A percentile compares a stretch with the other conserved stretches of the same genome.
These are phyloP conservation scores for Fusarium chlamydosporum DNA, from an alignment of 2,329 filamentous ascomycete species.

Conservation along the genomic window DNA sequence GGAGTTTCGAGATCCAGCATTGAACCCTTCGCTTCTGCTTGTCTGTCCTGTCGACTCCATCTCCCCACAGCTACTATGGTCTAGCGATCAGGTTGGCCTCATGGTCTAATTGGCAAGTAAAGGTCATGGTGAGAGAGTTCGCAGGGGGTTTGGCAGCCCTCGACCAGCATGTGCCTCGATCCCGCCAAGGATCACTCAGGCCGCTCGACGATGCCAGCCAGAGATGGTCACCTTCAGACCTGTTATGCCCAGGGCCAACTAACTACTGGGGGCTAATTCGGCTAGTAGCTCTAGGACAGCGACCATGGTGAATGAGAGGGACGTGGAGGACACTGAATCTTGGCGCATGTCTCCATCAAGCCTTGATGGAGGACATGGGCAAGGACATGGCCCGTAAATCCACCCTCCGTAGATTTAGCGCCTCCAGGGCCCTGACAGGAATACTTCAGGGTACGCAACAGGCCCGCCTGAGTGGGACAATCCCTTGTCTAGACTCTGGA, in stretches of 20 bases:
- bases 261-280: slow-evolving; percentile 31
- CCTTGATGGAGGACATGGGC: slow-evolving; percentile 40
- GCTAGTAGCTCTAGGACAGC: slow-evolving; percentile 35
- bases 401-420: slow-evolving; percentile 48
- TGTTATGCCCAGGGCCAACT: slow-evolving; percentile 26
- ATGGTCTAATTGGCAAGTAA: slow-evolving; percentile 41
- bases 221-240: slow-evolving; percentile 35
- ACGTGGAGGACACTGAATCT: slow-evolving; percentile 39
- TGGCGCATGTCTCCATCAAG: slow-evolving; percentile 45
- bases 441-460: slow-evolving; percentile 49
- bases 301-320: slow-evolving; percentile 44
- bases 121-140: slow-evolving; percentile 42
- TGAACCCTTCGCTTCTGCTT: slow-evolving; percentile 33
- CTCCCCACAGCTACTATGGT: slow-evolving; percentile 49
- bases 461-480: slow-evolving; percentile 41
- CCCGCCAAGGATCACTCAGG: slow-evolving; percentile 43
- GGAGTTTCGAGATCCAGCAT: slow-evolving; percentile 47
- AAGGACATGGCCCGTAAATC: slow-evolving; percentile 31
- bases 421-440: slow-evolving; percentile 39
- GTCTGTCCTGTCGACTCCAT: slow-evolving; percentile 45
- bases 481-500: slow-evolving; percentile 35
- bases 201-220: slow-evolving; percentile 38
- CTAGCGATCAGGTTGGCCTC: slow-evolving; percentile 42
- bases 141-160: slow-evolving; percentile 33
- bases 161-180: slow-evolving; percentile 43